Percentiles rank a stretch among this genome's conserved stretches.
phyloP scores from a whole-genome alignment of 169 alveolate genomes.

The Cryptosporidium ubiquitum region DNA sequence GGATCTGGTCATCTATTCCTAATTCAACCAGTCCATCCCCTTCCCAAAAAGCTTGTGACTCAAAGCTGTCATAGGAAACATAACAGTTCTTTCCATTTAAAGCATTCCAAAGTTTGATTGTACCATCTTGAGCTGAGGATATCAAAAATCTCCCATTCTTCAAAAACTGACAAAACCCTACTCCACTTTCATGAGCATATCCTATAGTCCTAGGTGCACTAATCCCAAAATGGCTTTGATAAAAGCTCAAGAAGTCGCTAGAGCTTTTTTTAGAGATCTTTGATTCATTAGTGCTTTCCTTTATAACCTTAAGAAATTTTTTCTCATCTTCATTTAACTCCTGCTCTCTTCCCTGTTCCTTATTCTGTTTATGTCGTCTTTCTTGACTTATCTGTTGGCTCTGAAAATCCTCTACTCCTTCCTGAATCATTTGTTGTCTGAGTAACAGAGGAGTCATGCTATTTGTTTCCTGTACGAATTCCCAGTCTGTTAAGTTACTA shows the following conservation, averaged over 20 bases:
- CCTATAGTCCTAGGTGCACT: slow-evolving; percentile 13
- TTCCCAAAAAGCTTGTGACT: slow-evolving; percentile 37
- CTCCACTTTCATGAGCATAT: slow-evolving; percentile 79
- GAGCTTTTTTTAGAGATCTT: background rate
- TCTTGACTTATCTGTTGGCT: background rate
- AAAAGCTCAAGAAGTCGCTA: background rate
- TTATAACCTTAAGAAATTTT: background rate
- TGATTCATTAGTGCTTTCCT: background rate
- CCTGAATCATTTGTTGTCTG: background rate
- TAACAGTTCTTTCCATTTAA: slow-evolving; percentile 76
- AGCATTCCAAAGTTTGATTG: slow-evolving; percentile 79
- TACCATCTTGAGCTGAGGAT: slow-evolving; percentile 78
- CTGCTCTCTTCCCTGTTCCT: background rate
- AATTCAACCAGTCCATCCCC: background rate
- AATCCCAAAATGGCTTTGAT: slow-evolving; percentile 33
- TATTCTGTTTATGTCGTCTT: background rate
- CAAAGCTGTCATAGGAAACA: slow-evolving; percentile 72
- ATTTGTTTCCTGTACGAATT: slow-evolving; percentile 38
- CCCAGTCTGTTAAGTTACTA: slow-evolving; percentile 51
- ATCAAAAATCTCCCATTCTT: slow-evolving; percentile 74
- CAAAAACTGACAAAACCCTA: slow-evolving; percentile 48
- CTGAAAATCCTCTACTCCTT: background rate
- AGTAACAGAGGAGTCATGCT: slow-evolving; percentile 3
- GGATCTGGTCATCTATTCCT: background rate
- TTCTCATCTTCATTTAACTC: background rate